Conservation (phyloP, 2,329 filamentous ascomycete genomes). For the Trichophyton mentagrophytes region DNA sequence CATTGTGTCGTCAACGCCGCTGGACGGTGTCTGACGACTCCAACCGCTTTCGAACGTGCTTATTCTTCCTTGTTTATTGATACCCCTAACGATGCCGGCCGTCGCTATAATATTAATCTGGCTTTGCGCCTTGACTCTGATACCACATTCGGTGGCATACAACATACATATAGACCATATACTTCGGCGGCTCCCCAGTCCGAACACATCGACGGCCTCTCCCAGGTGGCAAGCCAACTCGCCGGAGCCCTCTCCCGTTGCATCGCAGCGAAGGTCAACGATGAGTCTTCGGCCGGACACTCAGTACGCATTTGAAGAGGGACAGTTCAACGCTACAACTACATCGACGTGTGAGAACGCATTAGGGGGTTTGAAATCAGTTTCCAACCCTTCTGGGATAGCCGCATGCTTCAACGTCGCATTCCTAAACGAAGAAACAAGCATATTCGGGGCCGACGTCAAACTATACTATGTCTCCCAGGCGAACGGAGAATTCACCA, state of each 20-base stretch:
- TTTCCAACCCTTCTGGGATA: conserved; percentile 61
- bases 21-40: conserved; percentile 8
- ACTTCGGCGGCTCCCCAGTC: not conserved
- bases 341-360: conserved; percentile 46
- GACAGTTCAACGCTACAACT: conserved; percentile 29
- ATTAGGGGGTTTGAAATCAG: conserved; percentile 41
- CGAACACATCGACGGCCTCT: not conserved
- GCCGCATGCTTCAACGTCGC: conserved; percentile 75
- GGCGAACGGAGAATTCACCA: conserved; percentile 38
- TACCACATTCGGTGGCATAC: conserved; percentile 3
- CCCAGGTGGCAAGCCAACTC: not conserved
- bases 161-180: not conserved
- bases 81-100: conserved; percentile 9
- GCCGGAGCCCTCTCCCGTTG: not conserved
- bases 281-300: not conserved
- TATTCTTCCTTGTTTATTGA: not conserved
- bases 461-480: conserved; percentile 58
- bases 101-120: conserved; percentile 8
- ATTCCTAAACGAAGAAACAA: conserved; percentile 49
- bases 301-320: conserved; percentile 13
- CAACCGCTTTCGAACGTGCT: not conserved
- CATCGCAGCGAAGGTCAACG: not conserved
- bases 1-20: conserved; percentile 6
- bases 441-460: conserved; percentile 64
- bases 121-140: conserved; percentile 4